Percentiles rank a stretch among this genome's conserved stretches.
Evolutionary conservation across 2,329 filamentous ascomycete genomes (phyloP).

Genomic region (Pseudodiploospora longispora): DNA sequence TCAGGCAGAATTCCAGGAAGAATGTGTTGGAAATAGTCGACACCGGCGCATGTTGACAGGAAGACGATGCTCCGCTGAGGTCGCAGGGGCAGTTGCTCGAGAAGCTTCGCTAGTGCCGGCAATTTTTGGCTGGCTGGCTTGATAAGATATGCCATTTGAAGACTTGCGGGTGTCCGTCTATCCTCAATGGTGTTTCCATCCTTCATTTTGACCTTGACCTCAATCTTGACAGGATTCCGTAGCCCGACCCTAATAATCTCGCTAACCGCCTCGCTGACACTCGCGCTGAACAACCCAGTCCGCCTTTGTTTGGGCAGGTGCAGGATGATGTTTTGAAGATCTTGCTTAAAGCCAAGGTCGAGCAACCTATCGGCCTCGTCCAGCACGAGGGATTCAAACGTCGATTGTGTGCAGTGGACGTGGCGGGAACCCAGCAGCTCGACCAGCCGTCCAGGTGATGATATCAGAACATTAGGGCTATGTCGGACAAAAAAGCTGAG

Average conservation of each 20-base stretch:
- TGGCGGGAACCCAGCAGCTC: conserved; percentile 81
- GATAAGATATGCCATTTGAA: conserved; percentile 83
- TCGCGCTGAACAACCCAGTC: conserved; percentile 90
- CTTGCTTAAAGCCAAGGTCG: conserved; percentile 89
- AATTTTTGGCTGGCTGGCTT: conserved; percentile 73
- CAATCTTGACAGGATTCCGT: conserved; percentile 89
- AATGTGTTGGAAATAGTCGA: conserved; percentile 86
- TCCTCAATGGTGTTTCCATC: conserved; percentile 63
- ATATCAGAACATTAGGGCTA: conserved; percentile 82
- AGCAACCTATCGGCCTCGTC: conserved; percentile 91
- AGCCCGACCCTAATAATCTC: conserved; percentile 88
- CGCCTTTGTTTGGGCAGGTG: conserved; percentile 85
- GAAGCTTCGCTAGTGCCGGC: conserved; percentile 61
- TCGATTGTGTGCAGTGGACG: conserved; percentile 79
- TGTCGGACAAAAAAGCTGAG: conserved; percentile 74
- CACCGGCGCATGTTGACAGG: conserved; percentile 84
- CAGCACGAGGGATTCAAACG: conserved; percentile 85
- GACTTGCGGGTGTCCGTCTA: conserved; percentile 78
- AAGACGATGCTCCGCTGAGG: conserved; percentile 88
- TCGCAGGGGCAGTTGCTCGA: conserved; percentile 59
- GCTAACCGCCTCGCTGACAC: conserved; percentile 89
- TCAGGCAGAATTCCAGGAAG: conserved; percentile 64
- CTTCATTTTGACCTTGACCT: conserved; percentile 78
- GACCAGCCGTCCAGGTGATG: conserved; percentile 81
- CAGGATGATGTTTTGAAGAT: conserved; percentile 76